Evolutionary conservation across 2,329 filamentous ascomycete genomes (phyloP).

Genomic region (Nothopassalora personata): DNA sequence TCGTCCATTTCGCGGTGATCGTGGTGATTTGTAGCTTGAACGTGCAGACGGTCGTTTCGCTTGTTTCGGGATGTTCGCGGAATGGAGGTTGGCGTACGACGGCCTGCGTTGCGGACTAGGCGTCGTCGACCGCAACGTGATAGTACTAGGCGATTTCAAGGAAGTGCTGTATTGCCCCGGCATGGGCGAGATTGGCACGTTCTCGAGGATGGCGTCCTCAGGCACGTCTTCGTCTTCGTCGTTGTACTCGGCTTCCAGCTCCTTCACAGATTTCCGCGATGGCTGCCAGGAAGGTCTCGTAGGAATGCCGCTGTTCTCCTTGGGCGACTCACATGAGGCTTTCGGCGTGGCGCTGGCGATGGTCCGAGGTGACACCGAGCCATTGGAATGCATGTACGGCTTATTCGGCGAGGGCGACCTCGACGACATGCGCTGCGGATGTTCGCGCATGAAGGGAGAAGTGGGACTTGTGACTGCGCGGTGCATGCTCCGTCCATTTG

Average conservation of each 20-base stretch:
- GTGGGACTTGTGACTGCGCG: conserved; percentile 38
- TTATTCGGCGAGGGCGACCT: conserved; percentile 33
- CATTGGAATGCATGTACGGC: conserved; percentile 18
- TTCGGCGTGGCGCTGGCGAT: conserved; percentile 21
- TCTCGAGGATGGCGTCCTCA: conserved; percentile 72
- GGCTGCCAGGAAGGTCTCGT: conserved; percentile 59
- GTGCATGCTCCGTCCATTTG: conserved; percentile 34
- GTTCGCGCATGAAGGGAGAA: conserved; percentile 22
- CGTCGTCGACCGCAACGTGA: conserved; percentile 25
- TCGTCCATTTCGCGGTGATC: conserved; percentile 27
- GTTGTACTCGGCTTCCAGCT: conserved; percentile 74
- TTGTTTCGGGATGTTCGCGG: conserved; percentile 33
- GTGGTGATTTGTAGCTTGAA: conserved; percentile 20
- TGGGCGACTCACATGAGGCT: conserved; percentile 17
- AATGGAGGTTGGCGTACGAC: conserved; percentile 28
- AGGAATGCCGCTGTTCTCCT: conserved; percentile 7
- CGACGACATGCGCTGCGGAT: conserved; percentile 20
- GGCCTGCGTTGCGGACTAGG: conserved; percentile 33
- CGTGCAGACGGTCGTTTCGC: conserved; percentile 30
- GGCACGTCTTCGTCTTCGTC: conserved; percentile 71
- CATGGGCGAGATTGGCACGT: conserved; percentile 70
- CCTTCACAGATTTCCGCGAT: conserved; percentile 60
- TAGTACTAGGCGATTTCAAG: conserved; percentile 18
- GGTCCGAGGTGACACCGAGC: conserved; percentile 16
- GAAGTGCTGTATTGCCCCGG: conserved; percentile 31